Conservation (phyloP, 2,329 filamentous ascomycete genomes). For the Helminthosporium solani region DNA sequence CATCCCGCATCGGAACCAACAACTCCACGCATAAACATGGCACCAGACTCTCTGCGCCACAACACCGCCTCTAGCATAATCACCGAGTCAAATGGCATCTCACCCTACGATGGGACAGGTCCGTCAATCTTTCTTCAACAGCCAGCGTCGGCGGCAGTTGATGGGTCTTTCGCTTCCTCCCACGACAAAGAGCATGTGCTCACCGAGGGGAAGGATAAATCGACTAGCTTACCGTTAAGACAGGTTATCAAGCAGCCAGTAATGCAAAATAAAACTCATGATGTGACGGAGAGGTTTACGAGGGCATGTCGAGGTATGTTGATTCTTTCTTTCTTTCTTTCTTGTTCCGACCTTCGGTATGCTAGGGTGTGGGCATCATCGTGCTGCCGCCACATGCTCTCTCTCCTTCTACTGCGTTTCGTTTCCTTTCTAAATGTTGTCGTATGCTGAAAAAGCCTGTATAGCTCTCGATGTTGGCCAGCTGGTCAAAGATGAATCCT, state of each 20-base stretch:
- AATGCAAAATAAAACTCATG: slow-evolving; percentile 44
- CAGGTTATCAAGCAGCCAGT: slow-evolving; percentile 25
- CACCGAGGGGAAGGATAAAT: neutral
- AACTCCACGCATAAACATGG: slow-evolving; percentile 30
- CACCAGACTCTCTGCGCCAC: slow-evolving; percentile 28
- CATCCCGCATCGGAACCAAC: slow-evolving; percentile 32
- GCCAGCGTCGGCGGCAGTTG: slow-evolving; percentile 7
- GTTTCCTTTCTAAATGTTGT: neutral
- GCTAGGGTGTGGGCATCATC: neutral
- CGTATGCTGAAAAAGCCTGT: neutral
- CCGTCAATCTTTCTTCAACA: neutral
- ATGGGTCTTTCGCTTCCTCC: slow-evolving; percentile 17
- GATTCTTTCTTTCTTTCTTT: neutral
- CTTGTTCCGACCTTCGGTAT: slow-evolving; percentile 3
- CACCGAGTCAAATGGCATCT: slow-evolving; percentile 11
- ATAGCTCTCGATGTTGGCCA: slow-evolving; percentile 75
- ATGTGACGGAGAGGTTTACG: slow-evolving; percentile 59
- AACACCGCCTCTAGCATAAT: slow-evolving; percentile 15
- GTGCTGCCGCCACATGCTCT: neutral
- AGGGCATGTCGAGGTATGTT: slow-evolving; percentile 53
- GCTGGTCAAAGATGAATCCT: slow-evolving; percentile 89
- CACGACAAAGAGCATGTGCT: neutral
- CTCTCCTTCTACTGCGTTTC: neutral
- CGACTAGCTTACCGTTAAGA: slow-evolving; percentile 30
- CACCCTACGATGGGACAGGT: slow-evolving; percentile 20